Conservation (phyloP, 2,329 filamentous ascomycete genomes). For the Sporothrix schenckii region DNA sequence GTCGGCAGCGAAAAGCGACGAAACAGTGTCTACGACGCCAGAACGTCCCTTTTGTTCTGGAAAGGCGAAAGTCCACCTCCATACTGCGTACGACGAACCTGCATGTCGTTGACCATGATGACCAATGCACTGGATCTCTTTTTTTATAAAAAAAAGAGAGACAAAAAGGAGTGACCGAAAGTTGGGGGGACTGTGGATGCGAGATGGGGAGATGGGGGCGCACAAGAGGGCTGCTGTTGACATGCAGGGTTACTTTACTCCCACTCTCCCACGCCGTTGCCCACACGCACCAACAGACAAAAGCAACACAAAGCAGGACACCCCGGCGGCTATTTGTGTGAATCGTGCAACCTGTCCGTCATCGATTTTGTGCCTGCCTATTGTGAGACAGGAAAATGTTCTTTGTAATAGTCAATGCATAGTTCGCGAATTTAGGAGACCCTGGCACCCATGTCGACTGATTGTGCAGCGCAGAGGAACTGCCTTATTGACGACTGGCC, state of each 20-base stretch:
- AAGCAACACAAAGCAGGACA: neutral
- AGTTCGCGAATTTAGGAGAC: neutral
- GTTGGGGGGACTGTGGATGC: neutral
- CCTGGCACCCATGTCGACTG: neutral
- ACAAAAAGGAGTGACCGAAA: too few relatives aligned
- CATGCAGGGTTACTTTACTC: slow-evolving; percentile 19
- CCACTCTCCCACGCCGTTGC: neutral
- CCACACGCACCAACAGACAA: neutral
- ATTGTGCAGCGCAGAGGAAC: neutral
- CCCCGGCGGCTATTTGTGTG: slow-evolving; percentile 13
- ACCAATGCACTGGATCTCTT: slow-evolving; percentile 6
- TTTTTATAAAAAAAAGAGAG: too few relatives aligned
- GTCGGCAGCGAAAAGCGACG: neutral
- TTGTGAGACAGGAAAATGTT: neutral
- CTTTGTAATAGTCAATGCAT: neutral
- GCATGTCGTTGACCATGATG: neutral
- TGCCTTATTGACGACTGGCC: neutral
- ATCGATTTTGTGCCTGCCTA: neutral
- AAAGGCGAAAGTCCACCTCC: neutral
- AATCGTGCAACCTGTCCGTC: slow-evolving; percentile 13
- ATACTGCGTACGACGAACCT: too few relatives aligned
- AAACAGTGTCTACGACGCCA: too few relatives aligned
- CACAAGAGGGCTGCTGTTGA: neutral
- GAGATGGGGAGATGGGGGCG: neutral
- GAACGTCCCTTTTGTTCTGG: neutral